Evolutionary conservation across 1,284 basidiomycete genomes (phyloP).

Genomic region (Ceratobasidium papillatum): DNA sequence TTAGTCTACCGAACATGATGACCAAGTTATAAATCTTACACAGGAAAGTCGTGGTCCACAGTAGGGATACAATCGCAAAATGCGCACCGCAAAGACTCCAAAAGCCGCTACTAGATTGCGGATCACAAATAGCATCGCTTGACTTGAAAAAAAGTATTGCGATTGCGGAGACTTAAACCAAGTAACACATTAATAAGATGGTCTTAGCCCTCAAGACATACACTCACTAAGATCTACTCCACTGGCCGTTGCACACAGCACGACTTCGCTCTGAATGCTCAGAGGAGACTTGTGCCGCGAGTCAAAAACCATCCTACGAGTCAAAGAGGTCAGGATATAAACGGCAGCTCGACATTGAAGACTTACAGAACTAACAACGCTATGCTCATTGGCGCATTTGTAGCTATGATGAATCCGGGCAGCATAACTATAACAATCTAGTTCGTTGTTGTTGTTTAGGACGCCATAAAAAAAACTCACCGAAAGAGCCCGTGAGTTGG

Average conservation of each 20-base stretch:
- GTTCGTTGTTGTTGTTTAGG: not conserved
- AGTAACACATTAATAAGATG: not conserved
- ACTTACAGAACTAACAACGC: slow-evolving; percentile 14
- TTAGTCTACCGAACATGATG: not conserved
- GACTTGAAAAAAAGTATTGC: slow-evolving; percentile 10
- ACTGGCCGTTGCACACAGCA: slow-evolving; percentile 23
- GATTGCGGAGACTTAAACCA: slow-evolving; percentile 14
- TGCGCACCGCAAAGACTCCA: slow-evolving; percentile 32
- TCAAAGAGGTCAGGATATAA: not conserved
- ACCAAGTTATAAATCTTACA: not conserved
- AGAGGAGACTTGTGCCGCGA: slow-evolving; percentile 11
- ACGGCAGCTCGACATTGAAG: not conserved
- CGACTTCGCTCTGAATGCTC: slow-evolving; percentile 5
- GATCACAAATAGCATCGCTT: slow-evolving; percentile 1
- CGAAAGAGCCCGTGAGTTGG: slow-evolving; percentile 5
- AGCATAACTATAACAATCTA: not conserved
- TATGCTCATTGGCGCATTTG: slow-evolving; percentile 25
- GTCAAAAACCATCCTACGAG: slow-evolving; percentile 1
- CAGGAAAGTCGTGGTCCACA: slow-evolving; percentile 31
- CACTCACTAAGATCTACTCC: slow-evolving; percentile 26
- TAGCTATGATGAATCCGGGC: slow-evolving; percentile 23
- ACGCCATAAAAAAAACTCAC: not conserved
- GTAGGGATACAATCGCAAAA: slow-evolving; percentile 9
- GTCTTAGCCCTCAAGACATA: not conserved
- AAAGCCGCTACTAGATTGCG: not conserved